These are phyloP conservation scores for Coemansia aciculifera DNA, from an alignment of 192 early-diverging fungal genomes.

Conservation along the genomic window DNA sequence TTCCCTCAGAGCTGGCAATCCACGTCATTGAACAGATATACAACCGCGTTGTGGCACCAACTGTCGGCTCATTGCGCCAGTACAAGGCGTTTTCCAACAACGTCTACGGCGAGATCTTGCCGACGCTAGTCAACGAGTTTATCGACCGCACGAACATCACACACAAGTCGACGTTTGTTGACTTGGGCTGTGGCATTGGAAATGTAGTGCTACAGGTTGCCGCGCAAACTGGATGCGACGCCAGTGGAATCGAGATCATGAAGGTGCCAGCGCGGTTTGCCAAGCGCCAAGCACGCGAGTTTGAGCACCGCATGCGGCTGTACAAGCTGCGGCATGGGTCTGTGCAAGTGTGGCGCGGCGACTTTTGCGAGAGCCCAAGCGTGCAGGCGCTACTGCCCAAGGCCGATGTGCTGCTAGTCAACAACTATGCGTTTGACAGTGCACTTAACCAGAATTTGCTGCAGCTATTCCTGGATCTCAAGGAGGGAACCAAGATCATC, in stretches of 20 bases:
- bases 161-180: conserved; percentile 77
- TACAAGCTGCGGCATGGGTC: conserved; percentile 63
- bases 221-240: conserved; percentile 78
- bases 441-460: conserved; percentile 79
- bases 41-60: conserved; percentile 80
- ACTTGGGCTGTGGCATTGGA: conserved; percentile 93
- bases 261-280: conserved; percentile 79
- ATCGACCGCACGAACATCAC: conserved; percentile 70
- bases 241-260: conserved; percentile 92
- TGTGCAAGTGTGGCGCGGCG: conserved; percentile 72
- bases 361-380: conserved; percentile 79
- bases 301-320: conserved; percentile 74
- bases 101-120: conserved; percentile 95
- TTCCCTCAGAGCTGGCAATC: conserved; percentile 68
- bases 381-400: conserved; percentile 67
- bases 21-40: conserved; percentile 89
- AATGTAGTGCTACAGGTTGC: conserved; percentile 97
- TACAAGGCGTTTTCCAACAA: conserved; percentile 91
- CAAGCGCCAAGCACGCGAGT: conserved; percentile 77
- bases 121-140: conserved; percentile 79
- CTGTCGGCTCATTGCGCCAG: conserved; percentile 68
- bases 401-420: conserved; percentile 93
- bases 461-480: conserved; percentile 87
- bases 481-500: conserved; percentile 82
- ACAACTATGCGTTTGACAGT: conserved; percentile 93